phyloP scores from a whole-genome alignment of 1,284 basidiomycete species.

The Marasmius oreades region DNA sequence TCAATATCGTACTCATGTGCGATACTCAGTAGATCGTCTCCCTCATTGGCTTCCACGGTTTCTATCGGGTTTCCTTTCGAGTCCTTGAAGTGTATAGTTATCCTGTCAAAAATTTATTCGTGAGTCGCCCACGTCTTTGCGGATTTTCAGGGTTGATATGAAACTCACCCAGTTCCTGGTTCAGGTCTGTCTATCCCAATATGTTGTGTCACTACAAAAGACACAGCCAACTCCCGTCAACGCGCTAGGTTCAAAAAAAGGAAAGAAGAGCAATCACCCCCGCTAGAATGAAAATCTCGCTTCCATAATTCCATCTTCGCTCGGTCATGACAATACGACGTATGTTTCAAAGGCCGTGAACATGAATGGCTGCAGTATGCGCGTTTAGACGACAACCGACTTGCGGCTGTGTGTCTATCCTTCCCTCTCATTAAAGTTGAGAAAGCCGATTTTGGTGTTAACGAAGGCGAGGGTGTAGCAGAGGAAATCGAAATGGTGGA shows the following conservation, averaged over 20 bases:
- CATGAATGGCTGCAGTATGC: too few relatives aligned
- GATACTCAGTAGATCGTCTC: slow-evolving; percentile 87
- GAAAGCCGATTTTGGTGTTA: too few relatives aligned
- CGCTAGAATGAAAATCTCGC: slow-evolving; percentile 7
- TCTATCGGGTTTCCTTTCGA: slow-evolving; percentile 81
- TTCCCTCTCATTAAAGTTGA: too few relatives aligned
- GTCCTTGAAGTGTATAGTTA: slow-evolving; percentile 89
- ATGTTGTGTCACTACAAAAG: slow-evolving; percentile 29
- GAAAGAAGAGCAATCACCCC: not conserved
- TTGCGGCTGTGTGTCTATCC: too few relatives aligned
- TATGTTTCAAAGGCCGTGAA: too few relatives aligned
- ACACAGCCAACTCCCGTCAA: not conserved
- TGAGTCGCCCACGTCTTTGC: slow-evolving; percentile 1
- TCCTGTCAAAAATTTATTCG: slow-evolving; percentile 42
- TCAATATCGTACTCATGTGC: slow-evolving; percentile 98
- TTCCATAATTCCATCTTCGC: not conserved
- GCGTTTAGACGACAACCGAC: too few relatives aligned
- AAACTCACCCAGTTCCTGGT: slow-evolving; percentile 63
- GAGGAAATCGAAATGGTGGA: too few relatives aligned
- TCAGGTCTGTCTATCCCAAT: slow-evolving; percentile 43
- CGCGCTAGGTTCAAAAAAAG: not conserved
- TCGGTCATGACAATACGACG: not conserved
- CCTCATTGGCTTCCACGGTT: slow-evolving; percentile 90
- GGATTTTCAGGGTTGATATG: not conserved
- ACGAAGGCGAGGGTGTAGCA: too few relatives aligned